Conservation (phyloP, 78 protist species). For the Cavenderia fasciculata region DNA sequence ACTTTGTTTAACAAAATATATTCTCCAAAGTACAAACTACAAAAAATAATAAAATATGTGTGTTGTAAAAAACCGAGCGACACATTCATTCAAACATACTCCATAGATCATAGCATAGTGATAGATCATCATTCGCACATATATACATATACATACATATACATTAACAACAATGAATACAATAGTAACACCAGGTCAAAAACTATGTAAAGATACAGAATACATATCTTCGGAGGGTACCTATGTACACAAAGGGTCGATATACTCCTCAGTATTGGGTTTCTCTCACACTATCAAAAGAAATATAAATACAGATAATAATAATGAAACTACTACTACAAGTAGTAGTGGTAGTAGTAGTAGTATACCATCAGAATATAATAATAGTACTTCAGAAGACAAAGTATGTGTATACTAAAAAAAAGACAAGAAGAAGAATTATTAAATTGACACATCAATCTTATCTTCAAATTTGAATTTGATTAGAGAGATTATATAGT, state of each 20-base stretch:
- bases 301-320: background rate
- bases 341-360: background rate
- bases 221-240: slow-evolving; percentile 72
- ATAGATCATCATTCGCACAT: no score
- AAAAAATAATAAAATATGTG: no score
- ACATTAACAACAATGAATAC: background rate
- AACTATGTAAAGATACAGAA: slow-evolving; percentile 37
- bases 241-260: slow-evolving; percentile 52
- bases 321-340: slow-evolving; percentile 1
- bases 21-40: no score
- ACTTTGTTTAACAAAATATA: no score
- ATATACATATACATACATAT: no score
- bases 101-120: no score
- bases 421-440: background rate
- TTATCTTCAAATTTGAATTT: background rate
- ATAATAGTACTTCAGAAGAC: background rate
- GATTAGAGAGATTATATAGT: slow-evolving; percentile 54
- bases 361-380: background rate
- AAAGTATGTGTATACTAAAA: background rate
- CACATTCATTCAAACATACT: no score
- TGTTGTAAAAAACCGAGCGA: no score
- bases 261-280: slow-evolving; percentile 66
- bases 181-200: slow-evolving; percentile 67
- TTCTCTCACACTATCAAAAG: slow-evolving; percentile 41
- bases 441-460: background rate